Percentiles rank a stretch among this genome's conserved stretches.
phyloP scores from a whole-genome alignment of 169 alveolate species.

The Plasmodium malariae region DNA sequence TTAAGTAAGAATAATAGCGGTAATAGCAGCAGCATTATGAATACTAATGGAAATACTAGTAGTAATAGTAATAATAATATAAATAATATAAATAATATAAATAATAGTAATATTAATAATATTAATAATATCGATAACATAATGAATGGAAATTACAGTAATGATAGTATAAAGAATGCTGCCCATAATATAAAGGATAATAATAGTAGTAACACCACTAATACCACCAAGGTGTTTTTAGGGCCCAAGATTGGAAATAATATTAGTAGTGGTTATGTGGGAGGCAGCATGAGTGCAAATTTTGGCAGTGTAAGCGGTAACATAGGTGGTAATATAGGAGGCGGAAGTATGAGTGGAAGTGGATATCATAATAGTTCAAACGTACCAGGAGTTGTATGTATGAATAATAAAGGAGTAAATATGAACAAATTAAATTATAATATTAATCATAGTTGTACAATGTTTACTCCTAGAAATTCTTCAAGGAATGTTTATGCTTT shows the following conservation, averaged over 20 bases:
- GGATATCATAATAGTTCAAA: too few species aligned
- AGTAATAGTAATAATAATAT: too few species aligned
- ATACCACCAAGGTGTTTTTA: not conserved
- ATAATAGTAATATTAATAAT: too few species aligned
- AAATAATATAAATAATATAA: too few species aligned
- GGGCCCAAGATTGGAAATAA: not conserved
- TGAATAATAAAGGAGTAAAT: slow-evolving; percentile 3
- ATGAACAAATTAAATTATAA: not conserved
- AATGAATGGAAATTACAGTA: too few species aligned
- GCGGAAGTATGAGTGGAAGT: slow-evolving; percentile 4
- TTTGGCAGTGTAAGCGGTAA: not conserved
- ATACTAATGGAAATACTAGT: not conserved
- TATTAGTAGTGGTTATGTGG: not conserved
- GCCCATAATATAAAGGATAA: too few species aligned
- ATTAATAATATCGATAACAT: too few species aligned
- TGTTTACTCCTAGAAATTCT: slow-evolving; percentile 41
- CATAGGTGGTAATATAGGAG: not conserved
- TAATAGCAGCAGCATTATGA: not conserved
- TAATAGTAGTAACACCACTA: too few species aligned
- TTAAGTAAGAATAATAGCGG: not conserved
- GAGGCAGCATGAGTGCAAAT: not conserved
- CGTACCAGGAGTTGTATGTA: not conserved
- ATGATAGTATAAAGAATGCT: not conserved
- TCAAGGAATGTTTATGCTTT: slow-evolving; percentile 19
- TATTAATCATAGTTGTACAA: slow-evolving; percentile 44